Evolutionary conservation across 768 basidiomycete species (phyloP).

Genomic region (Lactarius evosmus): DNA sequence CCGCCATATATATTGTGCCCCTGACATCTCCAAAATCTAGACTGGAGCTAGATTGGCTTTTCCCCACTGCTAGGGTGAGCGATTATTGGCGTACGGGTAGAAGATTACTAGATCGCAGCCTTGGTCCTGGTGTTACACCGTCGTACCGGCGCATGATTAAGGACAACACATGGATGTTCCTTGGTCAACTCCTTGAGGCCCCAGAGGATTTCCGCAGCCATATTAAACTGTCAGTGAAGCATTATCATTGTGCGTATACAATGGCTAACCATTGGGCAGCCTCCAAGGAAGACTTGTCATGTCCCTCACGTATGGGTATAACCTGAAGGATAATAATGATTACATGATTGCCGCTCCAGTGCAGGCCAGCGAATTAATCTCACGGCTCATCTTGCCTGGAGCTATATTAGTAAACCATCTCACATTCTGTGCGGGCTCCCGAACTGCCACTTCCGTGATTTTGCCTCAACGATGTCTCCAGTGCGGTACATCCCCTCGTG

Average conservation of each 20-base stretch:
- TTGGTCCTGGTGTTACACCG: neutral
- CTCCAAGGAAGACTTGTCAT: too few relatives aligned
- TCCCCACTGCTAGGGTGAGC: neutral
- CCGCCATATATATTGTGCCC: too few relatives aligned
- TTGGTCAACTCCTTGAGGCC: neutral
- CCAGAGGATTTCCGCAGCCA: too few relatives aligned
- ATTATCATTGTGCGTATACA: too few relatives aligned
- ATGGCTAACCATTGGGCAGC: too few relatives aligned
- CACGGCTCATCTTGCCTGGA: neutral
- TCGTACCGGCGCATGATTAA: slow-evolving; percentile 8
- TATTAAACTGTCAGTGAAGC: too few relatives aligned
- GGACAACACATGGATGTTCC: neutral
- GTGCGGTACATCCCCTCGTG: too few relatives aligned
- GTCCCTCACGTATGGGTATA: too few relatives aligned
- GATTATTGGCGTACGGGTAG: slow-evolving; percentile 1
- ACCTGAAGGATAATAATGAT: neutral
- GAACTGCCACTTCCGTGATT: neutral
- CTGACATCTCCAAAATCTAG: neutral
- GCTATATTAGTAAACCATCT: slow-evolving; percentile 8
- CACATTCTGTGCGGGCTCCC: neutral
- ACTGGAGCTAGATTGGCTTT: neutral
- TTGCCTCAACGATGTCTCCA: neutral
- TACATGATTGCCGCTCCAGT: neutral
- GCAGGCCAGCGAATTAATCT: neutral
- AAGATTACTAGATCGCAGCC: slow-evolving; percentile 10